Conservation (phyloP, 257 asterid species). For the Solanum etuberosum region DNA sequence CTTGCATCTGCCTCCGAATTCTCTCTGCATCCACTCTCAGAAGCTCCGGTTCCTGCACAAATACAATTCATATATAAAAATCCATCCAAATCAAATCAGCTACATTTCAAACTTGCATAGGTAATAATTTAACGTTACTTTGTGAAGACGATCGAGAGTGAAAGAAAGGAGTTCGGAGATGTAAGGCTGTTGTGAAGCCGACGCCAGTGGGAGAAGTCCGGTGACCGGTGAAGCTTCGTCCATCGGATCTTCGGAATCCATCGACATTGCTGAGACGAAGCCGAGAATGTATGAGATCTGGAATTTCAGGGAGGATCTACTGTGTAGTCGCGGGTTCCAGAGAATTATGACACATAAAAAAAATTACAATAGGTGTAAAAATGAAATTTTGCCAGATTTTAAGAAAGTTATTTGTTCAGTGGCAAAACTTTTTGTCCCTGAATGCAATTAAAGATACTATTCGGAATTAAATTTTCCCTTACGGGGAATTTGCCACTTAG, state of each 20-base stretch:
- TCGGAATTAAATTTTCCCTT: not conserved
- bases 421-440: not conserved
- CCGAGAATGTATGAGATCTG: not conserved
- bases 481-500: not conserved
- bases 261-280: constrained; percentile 13
- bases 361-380: not conserved
- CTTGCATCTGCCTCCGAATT: constrained; percentile 96
- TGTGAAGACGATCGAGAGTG: constrained; percentile 97
- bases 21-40: constrained; percentile 94
- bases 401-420: not conserved
- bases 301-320: not conserved
- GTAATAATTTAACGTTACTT: constrained; percentile 30
- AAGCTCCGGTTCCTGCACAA: constrained; percentile 76
- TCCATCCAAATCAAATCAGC: not conserved
- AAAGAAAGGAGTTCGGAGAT: constrained; percentile 91
- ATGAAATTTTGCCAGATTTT: not conserved
- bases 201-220: constrained; percentile 68
- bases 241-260: constrained; percentile 47
- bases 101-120: not conserved
- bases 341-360: not conserved
- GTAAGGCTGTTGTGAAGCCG: constrained; percentile 84
- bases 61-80: not conserved
- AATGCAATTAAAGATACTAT: not conserved
- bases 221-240: constrained; percentile 36
- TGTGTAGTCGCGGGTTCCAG: not conserved